Percentiles rank a stretch among this genome's conserved stretches.
These are phyloP conservation scores for Phytophthora podocarpi DNA, from an alignment of 352 stramenopile species.

Conservation along the genomic window DNA sequence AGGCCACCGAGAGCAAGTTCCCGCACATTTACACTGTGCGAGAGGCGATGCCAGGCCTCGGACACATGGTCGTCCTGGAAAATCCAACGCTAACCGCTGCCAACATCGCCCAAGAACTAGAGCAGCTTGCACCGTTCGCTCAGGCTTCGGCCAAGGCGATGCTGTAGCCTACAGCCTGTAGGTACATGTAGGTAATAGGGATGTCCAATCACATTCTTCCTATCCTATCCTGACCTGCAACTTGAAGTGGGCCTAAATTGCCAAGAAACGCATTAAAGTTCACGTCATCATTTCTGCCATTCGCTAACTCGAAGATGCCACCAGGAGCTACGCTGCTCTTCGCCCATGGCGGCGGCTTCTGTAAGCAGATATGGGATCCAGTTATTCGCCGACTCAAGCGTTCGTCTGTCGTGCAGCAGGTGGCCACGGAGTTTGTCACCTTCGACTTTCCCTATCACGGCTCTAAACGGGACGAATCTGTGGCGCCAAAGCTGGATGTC, in stretches of 20 bases:
- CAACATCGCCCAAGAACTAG: conserved; percentile 40
- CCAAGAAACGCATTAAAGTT: too few species aligned
- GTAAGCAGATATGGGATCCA: conserved; percentile 53
- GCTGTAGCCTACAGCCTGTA: too few species aligned
- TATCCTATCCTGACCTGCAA: too few species aligned
- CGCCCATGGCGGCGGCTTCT: conserved; percentile 48
- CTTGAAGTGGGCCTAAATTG: too few species aligned
- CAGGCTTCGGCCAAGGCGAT: too few species aligned
- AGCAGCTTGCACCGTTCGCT: conserved; percentile 20
- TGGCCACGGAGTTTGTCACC: conserved; percentile 35
- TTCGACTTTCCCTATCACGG: conserved; percentile 58
- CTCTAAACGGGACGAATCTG: conserved; percentile 26
- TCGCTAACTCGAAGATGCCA: too few species aligned
- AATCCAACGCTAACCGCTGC: conserved; percentile 33
- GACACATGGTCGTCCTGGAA: conserved; percentile 55
- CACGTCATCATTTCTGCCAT: too few species aligned
- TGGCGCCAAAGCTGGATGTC: conserved; percentile 12
- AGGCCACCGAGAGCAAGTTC: conserved; percentile 25
- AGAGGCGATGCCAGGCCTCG: conserved; percentile 32
- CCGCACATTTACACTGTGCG: conserved; percentile 49
- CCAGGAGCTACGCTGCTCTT: conserved; percentile 58
- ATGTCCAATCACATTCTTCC: too few species aligned
- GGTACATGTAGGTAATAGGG: too few species aligned
- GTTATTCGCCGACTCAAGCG: conserved; percentile 35
- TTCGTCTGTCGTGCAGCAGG: conserved; percentile 32